phyloP scores from a whole-genome alignment of 225 moss, liverwort and hornwort genomes.

The Antitrichia curtipendula region DNA sequence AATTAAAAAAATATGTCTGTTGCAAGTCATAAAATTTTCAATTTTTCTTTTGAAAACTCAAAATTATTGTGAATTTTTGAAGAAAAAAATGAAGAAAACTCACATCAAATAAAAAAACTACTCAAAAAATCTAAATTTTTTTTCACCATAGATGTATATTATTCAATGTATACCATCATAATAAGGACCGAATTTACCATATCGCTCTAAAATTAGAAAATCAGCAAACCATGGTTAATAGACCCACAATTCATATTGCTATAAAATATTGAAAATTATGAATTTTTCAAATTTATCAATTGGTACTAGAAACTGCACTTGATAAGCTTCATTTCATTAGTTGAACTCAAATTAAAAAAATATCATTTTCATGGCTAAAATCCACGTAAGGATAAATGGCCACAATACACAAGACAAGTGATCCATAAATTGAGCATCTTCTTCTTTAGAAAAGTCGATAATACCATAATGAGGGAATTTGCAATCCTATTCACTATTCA shows the following conservation, averaged over 20 bases:
- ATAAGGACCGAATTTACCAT: background rate
- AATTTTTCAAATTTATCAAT: background rate
- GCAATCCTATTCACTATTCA: background rate
- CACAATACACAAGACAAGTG: background rate
- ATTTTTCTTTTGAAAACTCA: background rate
- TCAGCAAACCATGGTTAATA: background rate
- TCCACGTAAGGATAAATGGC: background rate
- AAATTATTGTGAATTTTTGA: fast-evolving
- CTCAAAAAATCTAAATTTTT: background rate
- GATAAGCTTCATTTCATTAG: too few relatives aligned
- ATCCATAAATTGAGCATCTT: background rate
- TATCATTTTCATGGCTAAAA: background rate
- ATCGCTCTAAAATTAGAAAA: background rate
- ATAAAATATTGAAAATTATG: background rate
- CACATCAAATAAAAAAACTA: background rate
- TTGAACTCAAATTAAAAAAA: too few relatives aligned
- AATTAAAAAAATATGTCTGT: background rate
- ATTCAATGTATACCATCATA: background rate
- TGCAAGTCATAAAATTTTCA: background rate
- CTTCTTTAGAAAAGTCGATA: background rate
- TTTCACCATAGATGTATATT: background rate
- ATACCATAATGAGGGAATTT: background rate
- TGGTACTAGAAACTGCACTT: fast-evolving
- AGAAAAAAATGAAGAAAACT: background rate
- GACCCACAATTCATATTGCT: too few relatives aligned